These are phyloP conservation scores for Fusarium sp. DNA, from an alignment of 2,329 filamentous ascomycete genomes.

Conservation along the genomic window DNA sequence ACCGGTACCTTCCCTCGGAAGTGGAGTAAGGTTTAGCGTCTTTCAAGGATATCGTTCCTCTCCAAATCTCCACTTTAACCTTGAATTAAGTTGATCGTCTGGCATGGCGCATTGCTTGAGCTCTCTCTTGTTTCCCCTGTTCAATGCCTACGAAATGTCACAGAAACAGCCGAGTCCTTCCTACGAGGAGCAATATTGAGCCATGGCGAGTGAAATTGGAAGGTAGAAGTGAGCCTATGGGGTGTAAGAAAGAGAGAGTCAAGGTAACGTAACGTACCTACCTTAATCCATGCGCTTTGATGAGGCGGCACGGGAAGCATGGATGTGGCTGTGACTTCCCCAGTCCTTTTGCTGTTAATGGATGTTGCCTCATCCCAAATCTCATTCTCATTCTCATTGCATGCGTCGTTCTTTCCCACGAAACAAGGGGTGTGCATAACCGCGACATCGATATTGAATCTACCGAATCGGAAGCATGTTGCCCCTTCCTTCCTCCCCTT, in stretches of 20 bases:
- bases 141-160: constrained; percentile 4
- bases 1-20: constrained; percentile 19
- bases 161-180: constrained; percentile 11
- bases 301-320: constrained; percentile 6
- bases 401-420: constrained; percentile 5
- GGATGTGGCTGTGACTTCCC: background rate
- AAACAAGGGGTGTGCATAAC: constrained; percentile 33
- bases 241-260: background rate
- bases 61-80: constrained; percentile 31
- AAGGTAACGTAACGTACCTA: no score
- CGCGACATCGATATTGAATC: constrained; percentile 11
- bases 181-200: background rate
- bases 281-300: background rate
- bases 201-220: background rate
- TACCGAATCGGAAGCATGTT: constrained; percentile 27
- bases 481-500: constrained; percentile 6
- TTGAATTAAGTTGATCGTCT: constrained; percentile 35
- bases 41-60: constrained; percentile 7
- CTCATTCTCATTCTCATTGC: constrained; percentile 14
- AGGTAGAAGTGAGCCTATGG: background rate
- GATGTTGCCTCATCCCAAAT: constrained; percentile 9
- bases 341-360: background rate
- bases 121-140: constrained; percentile 1
- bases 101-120: constrained; percentile 29
- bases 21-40: constrained; percentile 23